Evolutionary conservation across 2,329 filamentous ascomycete species (phyloP).

Genomic region (Emergomyces orientalis): DNA sequence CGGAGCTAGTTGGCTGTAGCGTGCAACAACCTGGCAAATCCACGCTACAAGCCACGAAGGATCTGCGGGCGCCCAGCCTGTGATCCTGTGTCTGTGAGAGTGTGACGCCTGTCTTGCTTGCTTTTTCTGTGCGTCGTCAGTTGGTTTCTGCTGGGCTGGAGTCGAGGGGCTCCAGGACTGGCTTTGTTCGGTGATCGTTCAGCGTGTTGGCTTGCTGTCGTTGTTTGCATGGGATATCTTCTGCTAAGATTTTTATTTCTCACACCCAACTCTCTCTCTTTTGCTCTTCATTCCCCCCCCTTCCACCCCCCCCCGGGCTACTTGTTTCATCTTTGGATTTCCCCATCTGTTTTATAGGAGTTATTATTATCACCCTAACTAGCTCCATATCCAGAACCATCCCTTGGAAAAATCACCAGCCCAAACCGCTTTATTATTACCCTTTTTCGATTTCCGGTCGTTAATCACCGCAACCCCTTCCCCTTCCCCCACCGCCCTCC

Average conservation of each 20-base stretch:
- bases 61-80: slow-evolving; percentile 1
- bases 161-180: too few species aligned
- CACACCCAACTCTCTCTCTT: background rate
- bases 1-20: background rate
- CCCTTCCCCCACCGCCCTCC: background rate
- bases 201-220: background rate
- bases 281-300: too few species aligned
- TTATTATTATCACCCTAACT: background rate
- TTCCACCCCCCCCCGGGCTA: background rate
- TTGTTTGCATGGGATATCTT: background rate
- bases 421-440: background rate
- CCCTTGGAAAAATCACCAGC: too few species aligned
- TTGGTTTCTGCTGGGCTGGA: too few species aligned
- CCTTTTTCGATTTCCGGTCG: background rate
- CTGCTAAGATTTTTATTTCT: too few species aligned
- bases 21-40: slow-evolving; percentile 3
- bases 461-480: background rate
- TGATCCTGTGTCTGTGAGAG: background rate
- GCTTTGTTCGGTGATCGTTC: background rate
- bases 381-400: too few species aligned
- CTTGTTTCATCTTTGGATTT: background rate
- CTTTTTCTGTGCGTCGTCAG: too few species aligned
- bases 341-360: background rate
- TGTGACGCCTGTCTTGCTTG: background rate
- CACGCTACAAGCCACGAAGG: slow-evolving; percentile 8